Conservation (phyloP, 1,139 yeast genomes). For the Trichomonascaceae sp. region DNA sequence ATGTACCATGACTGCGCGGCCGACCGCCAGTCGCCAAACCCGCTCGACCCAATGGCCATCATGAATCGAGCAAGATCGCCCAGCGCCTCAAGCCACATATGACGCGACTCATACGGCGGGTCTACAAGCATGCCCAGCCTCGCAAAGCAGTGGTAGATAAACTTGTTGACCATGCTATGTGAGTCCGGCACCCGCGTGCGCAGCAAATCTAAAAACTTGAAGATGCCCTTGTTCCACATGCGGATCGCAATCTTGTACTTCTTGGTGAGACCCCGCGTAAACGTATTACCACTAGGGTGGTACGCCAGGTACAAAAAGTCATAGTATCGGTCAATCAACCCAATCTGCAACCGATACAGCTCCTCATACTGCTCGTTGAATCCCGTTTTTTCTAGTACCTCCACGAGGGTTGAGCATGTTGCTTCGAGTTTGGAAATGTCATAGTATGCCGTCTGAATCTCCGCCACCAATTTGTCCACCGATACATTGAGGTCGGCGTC, state of each 20-base stretch:
- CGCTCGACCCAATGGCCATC: constrained; percentile 14
- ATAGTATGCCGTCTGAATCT: constrained; percentile 15
- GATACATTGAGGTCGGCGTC: constrained; percentile 1
- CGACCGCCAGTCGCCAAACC: constrained; percentile 19
- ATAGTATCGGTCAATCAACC: constrained; percentile 17
- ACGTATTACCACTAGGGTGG: constrained; percentile 16
- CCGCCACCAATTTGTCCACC: constrained; percentile 10
- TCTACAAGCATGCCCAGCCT: constrained; percentile 20
- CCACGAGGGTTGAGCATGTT: constrained; percentile 9
- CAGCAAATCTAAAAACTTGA: constrained; percentile 18
- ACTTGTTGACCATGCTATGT: constrained; percentile 15
- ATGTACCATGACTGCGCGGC: constrained; percentile 22
- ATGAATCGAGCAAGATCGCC: constrained; percentile 24
- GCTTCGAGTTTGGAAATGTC: constrained; percentile 16
- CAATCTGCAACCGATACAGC: constrained; percentile 13
- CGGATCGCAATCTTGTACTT: constrained; percentile 22
- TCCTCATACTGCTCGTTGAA: constrained; percentile 12
- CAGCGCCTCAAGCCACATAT: constrained; percentile 23
- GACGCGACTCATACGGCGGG: constrained; percentile 19
- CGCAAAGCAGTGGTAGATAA: constrained; percentile 18
- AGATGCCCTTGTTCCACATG: constrained; percentile 24
- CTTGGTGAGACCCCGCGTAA: constrained; percentile 15
- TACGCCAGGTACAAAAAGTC: constrained; percentile 19
- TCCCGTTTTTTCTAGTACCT: constrained; percentile 7
- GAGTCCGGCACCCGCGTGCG: constrained; percentile 15